Percentiles rank a stretch among this genome's conserved stretches.
phyloP scores from a whole-genome alignment of 257 asterid genomes.

The Rhazya stricta region DNA sequence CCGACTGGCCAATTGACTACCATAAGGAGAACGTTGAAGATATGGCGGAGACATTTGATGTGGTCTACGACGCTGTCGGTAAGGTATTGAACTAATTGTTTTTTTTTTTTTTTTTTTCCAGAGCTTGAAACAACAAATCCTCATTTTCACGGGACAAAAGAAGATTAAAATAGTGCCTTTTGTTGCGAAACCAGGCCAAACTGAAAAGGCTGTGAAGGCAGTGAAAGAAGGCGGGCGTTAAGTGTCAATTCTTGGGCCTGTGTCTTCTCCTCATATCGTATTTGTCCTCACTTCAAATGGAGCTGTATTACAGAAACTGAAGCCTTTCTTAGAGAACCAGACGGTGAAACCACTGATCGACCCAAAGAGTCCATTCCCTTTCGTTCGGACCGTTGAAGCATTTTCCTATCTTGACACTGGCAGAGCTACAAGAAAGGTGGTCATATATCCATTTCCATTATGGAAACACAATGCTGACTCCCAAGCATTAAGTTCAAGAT shows the following conservation, averaged over 20 bases:
- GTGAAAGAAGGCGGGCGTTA: constrained; percentile 78
- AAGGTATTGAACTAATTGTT: constrained; percentile 11
- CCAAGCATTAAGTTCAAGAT: no score
- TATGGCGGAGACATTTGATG: constrained; percentile 64
- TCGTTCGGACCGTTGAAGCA: constrained; percentile 64
- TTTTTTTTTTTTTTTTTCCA: neutral
- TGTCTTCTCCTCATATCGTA: constrained; percentile 56
- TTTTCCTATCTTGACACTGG: constrained; percentile 58
- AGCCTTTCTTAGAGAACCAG: constrained; percentile 62
- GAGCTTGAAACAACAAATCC: neutral
- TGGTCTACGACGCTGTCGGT: constrained; percentile 79
- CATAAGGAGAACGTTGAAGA: constrained; percentile 64
- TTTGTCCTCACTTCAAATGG: constrained; percentile 68
- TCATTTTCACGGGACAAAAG: neutral
- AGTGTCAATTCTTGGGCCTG: constrained; percentile 61
- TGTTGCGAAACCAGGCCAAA: constrained; percentile 33
- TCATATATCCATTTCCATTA: constrained; percentile 69
- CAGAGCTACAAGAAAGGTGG: constrained; percentile 73
- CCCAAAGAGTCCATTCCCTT: constrained; percentile 69
- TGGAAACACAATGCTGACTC: neutral
- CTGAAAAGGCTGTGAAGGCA: constrained; percentile 61
- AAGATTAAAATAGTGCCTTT: neutral
- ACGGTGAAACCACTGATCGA: constrained; percentile 63
- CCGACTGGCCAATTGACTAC: constrained; percentile 73
- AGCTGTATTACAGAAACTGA: constrained; percentile 53